These are phyloP conservation scores for Acer saccharum DNA, from an alignment of 345 rosid genomes.

Conservation along the genomic window DNA sequence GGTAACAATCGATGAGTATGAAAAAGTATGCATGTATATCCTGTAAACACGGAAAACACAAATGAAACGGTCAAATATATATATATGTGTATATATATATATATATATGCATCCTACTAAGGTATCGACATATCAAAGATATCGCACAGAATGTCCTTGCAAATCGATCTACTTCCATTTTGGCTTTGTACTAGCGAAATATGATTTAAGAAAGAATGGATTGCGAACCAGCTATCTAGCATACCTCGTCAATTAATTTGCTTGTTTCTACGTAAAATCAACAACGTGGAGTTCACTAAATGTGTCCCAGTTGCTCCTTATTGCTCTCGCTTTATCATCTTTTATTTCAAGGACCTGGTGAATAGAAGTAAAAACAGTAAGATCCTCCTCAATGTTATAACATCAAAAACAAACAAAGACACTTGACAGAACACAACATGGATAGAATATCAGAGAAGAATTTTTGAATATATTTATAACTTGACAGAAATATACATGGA, in stretches of 20 bases:
- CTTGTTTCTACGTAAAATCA: slow-evolving; percentile 45
- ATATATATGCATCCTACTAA: not conserved
- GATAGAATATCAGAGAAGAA: not conserved
- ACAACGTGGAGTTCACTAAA: slow-evolving; percentile 52
- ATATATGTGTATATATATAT: too few species aligned
- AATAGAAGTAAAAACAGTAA: slow-evolving; percentile 4
- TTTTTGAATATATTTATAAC: not conserved
- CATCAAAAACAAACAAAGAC: not conserved
- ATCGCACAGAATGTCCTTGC: not conserved
- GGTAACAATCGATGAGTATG: not conserved
- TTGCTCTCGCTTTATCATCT: slow-evolving; percentile 63
- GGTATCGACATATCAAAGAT: not conserved
- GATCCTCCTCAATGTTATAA: not conserved
- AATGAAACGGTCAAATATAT: not conserved
- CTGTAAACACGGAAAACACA: not conserved
- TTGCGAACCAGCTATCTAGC: not conserved
- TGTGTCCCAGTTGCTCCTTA: slow-evolving; percentile 56
- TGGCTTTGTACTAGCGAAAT: not conserved
- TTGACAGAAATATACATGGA: not conserved
- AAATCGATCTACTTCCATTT: not conserved
- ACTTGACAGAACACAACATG: not conserved
- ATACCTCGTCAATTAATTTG: slow-evolving; percentile 23
- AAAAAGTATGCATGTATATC: not conserved
- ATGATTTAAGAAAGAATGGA: not conserved
- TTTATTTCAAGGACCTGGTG: slow-evolving; percentile 79